Evolutionary conservation across 1,284 basidiomycete species (phyloP), one percentile per base, ranked within the genome.

Genomic region (Pseudomicrostroma phylloplanum): DNA sequence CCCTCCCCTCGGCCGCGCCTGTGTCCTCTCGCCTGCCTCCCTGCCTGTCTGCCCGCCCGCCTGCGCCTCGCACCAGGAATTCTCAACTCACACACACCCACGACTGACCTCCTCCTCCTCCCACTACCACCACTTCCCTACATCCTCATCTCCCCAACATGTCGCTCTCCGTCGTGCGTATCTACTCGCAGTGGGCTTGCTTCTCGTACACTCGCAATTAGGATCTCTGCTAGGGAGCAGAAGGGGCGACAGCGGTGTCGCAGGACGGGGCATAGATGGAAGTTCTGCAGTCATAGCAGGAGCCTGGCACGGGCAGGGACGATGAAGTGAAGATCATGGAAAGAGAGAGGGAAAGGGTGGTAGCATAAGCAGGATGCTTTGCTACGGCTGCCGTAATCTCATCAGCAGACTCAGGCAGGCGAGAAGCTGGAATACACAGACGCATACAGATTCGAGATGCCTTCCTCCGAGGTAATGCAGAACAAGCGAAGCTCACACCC

Each of bases 121-220:
- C 30, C 30, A 36, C 30, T 36, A 36, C 30, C 30, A 36, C 30
- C 30, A 36, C 30, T 4, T 42, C 56, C 15, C 36, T 23, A 30
- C n/a, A 30, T 17, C 2, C 19, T 30, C 19, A 19, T 19, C 55
- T 43, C 2, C 49, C 53, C 26, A 57, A n/a, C 42, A 56, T 62
- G 61, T 62, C 61, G 21, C 56, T 62, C 48, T 42, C 42, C 51
- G 56, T 56, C 43, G 43, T 48, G 21, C 15, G 43, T 48, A 48
- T 48, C 43, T 17, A 48, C 43, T n/a, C 43, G 4, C 21, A 36
- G 30, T 13, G 12, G 43, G 4, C 43, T 48, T n/a, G 21, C 15
- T 48, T 13, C 6, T n/a, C 43, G 43, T 6, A 4, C 12, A 4
- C 6, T 17, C 43, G 12, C 21, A 6, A 6, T 13, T 17, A 48